Evolutionary conservation across 495 filamentous ascomycete genomes (phyloP), one percentile per base, ranked within the genome.

Genomic region (Aspergillus bertholletiae): DNA sequence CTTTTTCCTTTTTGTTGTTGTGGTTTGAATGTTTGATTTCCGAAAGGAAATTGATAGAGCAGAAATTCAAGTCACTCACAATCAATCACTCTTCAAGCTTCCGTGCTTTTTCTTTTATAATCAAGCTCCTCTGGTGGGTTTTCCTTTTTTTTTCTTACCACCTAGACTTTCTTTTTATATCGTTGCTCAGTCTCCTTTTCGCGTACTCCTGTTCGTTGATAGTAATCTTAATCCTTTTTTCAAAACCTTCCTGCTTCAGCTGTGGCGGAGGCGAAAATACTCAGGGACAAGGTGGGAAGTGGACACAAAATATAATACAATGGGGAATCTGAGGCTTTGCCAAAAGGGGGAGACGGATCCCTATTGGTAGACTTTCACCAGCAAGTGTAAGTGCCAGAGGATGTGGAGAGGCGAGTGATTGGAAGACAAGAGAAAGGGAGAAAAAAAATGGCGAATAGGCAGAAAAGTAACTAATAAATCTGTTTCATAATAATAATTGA

Each of bases 311-410:
- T 49, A 30, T 24, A 35, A 21, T 53, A 53, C 47, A 50, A 59
- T 55, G 57, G 57, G 26, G 57, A 37, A 55, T n/a, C 45, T 55
- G 57, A 59, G 48, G 51, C 57, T 59, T 59, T 55, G 57, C 57
- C 55, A 30, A 60, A 53, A 60, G 46, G 49, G 49, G 53, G 49
- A 51, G 49, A n/a, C 9, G 32, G 20, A 7, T 22, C 37, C 43
- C 49, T 44, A 59, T 59, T 59, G 57, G 52, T 24, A 37, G 48
- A 46, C 2, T 43, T 6, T 6, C 23, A 50, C 32, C 22, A 34
- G 46, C 18, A n/a, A 32, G 46, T 48, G 39, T 43, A 43, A 3
- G 7, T n/a, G n/a, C n/a, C n/a, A 12, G 39, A 43, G 18, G 39
- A 15, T 43, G 39, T 43, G 39, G 39, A 43, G 39, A 43, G 39